Evolutionary conservation across 768 basidiomycete species (phyloP), one percentile per base, ranked within the genome.

Genomic region (Suillus decipiens): DNA sequence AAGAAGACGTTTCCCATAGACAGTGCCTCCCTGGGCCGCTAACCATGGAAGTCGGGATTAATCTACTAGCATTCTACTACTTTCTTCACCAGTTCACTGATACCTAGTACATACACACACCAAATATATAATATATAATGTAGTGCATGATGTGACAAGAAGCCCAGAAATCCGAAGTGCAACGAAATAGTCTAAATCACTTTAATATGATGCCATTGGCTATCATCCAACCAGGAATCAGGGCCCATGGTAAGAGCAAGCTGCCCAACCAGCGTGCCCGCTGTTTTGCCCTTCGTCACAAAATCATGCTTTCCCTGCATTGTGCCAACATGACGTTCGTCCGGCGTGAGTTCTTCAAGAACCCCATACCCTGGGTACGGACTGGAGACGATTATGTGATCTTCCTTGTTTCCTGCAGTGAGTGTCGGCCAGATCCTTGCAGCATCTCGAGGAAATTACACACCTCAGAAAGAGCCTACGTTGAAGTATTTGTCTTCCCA

Each of bases 311-410:
- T 89, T 7, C 85, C 90, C 93, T 88, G 78, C 88, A 92, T 24
- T 91, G 83, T 37, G 88, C 89, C 36, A 93, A 81, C 91, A 94
- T 92, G 48, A 94, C 92, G 83, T 94, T 94, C 51, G 87, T 89
- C 5, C 92, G 81, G 10, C 87, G 81, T 9, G 80, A 61, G 67
- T 84, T 86, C 14, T 70, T 75, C 22, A 94, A 76, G 67, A 95
- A 95, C 12, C 93, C 92, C n/a, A 84, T 73, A 17, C 73, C 77
- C 6, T 73, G 64, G 1, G 89, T 80, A 22, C 89, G 81, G 8
- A 91, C 89, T 5, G 89, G 68, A 5, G 39, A 93, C 75, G 60
- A 93, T 82, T 60, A 93, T 86, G 47, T 83, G 81, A 54, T 93
- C 86, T 60, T 87, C 88, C 71, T 94, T 92, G 78, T 93, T 94